These are phyloP conservation scores for Sinapis alba DNA, from an alignment of 441 rosid species.

Conservation along the genomic window DNA sequence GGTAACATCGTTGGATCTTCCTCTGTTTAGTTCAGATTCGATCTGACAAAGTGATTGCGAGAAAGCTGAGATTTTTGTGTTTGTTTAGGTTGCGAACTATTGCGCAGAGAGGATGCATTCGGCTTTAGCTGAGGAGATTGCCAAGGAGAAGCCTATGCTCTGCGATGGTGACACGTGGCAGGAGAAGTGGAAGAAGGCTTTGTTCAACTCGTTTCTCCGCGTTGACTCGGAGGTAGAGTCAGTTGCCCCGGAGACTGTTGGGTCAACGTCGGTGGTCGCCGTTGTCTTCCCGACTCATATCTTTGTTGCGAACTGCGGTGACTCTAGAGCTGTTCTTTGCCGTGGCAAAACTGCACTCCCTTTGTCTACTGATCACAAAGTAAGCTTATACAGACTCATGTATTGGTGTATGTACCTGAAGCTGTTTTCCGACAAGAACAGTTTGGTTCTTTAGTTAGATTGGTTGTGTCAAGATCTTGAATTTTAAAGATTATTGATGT, in stretches of 20 bases:
- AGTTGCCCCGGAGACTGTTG: constrained; percentile 64
- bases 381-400: constrained; percentile 27
- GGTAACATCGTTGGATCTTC: constrained; percentile 38
- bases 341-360: constrained; percentile 60
- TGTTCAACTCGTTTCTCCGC: constrained; percentile 51
- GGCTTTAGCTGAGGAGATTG: constrained; percentile 59
- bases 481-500: constrained; percentile 1
- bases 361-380: constrained; percentile 66
- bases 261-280: constrained; percentile 71
- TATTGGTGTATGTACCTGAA: neutral
- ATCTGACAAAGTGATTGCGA: neutral
- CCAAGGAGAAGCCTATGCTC: constrained; percentile 36
- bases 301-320: constrained; percentile 65
- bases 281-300: constrained; percentile 53
- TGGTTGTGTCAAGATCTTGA: constrained; percentile 5
- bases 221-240: constrained; percentile 59
- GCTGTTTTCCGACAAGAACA: neutral
- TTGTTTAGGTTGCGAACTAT: constrained; percentile 59
- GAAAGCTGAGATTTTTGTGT: neutral
- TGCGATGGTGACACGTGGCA: constrained; percentile 45
- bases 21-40: neutral
- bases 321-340: constrained; percentile 71
- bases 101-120: constrained; percentile 57
- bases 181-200: constrained; percentile 61
- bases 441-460: neutral